These are phyloP conservation scores for Collybia nuda DNA, from an alignment of 768 basidiomycete genomes.

Conservation along the genomic window DNA sequence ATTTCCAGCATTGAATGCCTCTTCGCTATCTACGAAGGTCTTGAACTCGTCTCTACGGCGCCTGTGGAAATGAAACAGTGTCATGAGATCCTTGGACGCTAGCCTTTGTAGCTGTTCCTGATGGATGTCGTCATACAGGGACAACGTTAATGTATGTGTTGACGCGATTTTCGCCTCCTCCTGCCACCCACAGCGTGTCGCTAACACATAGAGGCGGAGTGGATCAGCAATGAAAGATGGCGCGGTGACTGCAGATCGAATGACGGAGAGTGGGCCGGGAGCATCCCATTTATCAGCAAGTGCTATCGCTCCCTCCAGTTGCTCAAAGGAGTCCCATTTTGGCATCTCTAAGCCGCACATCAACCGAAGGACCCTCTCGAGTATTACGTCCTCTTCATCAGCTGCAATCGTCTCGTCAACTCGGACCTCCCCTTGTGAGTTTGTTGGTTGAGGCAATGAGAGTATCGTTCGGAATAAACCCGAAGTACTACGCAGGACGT, in stretches of 20 bases:
- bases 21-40: constrained; percentile 30
- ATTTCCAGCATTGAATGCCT: constrained; percentile 38
- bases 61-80: constrained; percentile 40
- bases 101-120: constrained; percentile 31
- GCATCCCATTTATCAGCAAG: constrained; percentile 49
- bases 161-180: constrained; percentile 43
- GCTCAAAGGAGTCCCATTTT: constrained; percentile 38
- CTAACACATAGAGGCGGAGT: constrained; percentile 46
- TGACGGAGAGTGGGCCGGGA: constrained; percentile 39
- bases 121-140: constrained; percentile 34
- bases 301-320: constrained; percentile 34
- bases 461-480: constrained; percentile 46
- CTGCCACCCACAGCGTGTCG: constrained; percentile 42
- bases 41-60: constrained; percentile 37
- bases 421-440: constrained; percentile 1
- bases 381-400: constrained; percentile 32
- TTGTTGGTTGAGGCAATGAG: constrained; percentile 4
- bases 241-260: constrained; percentile 40
- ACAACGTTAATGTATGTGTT: constrained; percentile 35
- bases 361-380: constrained; percentile 39
- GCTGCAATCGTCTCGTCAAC: constrained; percentile 17
- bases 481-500: constrained; percentile 33
- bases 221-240: constrained; percentile 43
- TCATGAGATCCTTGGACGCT: constrained; percentile 31
- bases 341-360: constrained; percentile 40